Evolutionary conservation across 345 rosid species (phyloP), one percentile per base, ranked within the genome.

Genomic region (Corymbia maculata): DNA sequence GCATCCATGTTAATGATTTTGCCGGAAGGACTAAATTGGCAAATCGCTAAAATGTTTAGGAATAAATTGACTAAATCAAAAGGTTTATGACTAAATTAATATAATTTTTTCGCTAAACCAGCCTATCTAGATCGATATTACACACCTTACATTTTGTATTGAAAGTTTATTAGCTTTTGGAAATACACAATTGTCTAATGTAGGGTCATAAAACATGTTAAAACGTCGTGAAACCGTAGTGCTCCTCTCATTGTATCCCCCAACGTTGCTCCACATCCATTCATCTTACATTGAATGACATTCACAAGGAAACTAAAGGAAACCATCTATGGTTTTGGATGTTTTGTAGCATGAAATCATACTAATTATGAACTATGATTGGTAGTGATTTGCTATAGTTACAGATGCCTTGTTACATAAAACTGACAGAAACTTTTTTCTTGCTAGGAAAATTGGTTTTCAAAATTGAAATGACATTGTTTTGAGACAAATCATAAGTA

Each of bases 1-100:
- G 28, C 24, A 55, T 55, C 13, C 13, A 55, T 3, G 2, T 22
- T 1, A 0, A 0, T 0, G 1, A 55, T 55, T 55, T 55, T 12
- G 8, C 2, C 1, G 0, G 6, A 55, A 55, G 22, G 28, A 55
- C 28, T 55, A 55, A 36, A 55, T 4, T 0, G 61, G 0, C 13
- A 55, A 55, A 55, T 55, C 13, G 2, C 24, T 55, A 22, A 0
- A 55, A 55, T 0, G 24, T 55, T 55, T 55, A 22, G 13, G 8
- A 55, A 22, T 55, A 22, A 55, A 55, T 9, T 4, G 28, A 55
- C 0, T 1, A 55, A 55, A 55, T 2, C 8, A 0, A 55, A 22
- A 22, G 1, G 1, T 55, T 55, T 55, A 55, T 55, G 12, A 55
- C 0, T 22, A 5, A 55, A 55, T 21, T 22, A 12, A 55, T 1